These are phyloP conservation scores for Colletotrichum plurivorum DNA, from an alignment of 2,329 filamentous ascomycete species.

Conservation along the genomic window DNA sequence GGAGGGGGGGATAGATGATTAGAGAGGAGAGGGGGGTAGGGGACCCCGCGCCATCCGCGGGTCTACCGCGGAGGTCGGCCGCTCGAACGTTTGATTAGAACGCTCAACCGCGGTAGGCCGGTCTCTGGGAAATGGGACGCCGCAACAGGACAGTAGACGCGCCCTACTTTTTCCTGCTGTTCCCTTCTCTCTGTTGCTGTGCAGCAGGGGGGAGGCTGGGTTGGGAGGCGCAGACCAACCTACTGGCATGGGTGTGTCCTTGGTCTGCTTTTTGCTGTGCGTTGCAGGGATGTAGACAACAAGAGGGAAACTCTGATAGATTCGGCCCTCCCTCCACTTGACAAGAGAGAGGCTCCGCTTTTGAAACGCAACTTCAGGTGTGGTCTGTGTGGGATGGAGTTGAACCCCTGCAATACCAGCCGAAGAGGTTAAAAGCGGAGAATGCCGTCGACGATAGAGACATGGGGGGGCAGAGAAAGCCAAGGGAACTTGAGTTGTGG, in stretches of 20 bases:
- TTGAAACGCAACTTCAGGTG: conserved; percentile 5
- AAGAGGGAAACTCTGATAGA: conserved; percentile 20
- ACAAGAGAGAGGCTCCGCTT: conserved; percentile 27
- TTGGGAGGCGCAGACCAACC: too few relatives aligned
- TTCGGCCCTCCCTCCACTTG: not conserved
- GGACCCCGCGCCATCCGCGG: not conserved
- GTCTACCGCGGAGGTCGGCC: not conserved
- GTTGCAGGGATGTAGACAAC: too few relatives aligned
- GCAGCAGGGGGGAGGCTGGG: too few relatives aligned
- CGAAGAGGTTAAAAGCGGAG: conserved; percentile 11
- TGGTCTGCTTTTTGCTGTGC: too few relatives aligned
- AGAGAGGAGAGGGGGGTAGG: too few relatives aligned
- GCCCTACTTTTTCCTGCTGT: not conserved
- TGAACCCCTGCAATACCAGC: conserved; percentile 22
- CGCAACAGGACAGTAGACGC: conserved; percentile 2
- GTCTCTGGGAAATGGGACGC: conserved; percentile 10
- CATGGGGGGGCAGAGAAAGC: conserved; percentile 1
- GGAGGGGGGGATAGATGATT: too few relatives aligned
- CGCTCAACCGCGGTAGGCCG: conserved; percentile 14
- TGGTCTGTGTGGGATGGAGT: not conserved
- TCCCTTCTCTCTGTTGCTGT: too few relatives aligned
- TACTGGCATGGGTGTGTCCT: too few relatives aligned
- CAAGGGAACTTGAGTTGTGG: conserved; percentile 6
- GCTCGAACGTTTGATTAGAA: not conserved
- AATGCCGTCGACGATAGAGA: conserved; percentile 13